These are phyloP conservation scores for Dimargaris cristalligena DNA, from an alignment of 192 early-diverging fungal genomes.

Conservation along the genomic window DNA sequence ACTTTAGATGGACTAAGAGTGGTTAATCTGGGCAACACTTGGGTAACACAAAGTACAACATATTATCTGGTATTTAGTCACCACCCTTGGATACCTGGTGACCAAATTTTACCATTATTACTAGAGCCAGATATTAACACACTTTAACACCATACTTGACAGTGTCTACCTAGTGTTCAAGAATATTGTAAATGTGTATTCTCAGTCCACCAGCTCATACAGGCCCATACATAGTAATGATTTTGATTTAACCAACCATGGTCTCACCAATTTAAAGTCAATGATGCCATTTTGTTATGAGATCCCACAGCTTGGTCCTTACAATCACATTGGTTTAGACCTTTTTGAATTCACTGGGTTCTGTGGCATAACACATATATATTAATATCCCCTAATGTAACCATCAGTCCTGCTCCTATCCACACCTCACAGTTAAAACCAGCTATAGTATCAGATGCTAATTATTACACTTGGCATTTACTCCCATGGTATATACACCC, in stretches of 20 bases:
- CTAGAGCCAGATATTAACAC: too few species aligned
- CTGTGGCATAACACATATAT: neutral
- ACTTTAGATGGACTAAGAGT: too few species aligned
- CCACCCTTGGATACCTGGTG: too few species aligned
- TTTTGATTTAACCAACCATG: neutral
- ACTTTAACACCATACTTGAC: too few species aligned
- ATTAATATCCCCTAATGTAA: neutral
- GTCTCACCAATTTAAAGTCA: neutral
- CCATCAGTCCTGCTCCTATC: neutral
- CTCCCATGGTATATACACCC: neutral
- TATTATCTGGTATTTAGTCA: too few species aligned
- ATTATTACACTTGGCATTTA: neutral
- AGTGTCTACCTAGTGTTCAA: too few species aligned
- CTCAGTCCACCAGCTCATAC: too few species aligned
- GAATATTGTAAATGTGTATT: too few species aligned
- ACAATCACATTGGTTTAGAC: neutral
- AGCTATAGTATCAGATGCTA: neutral
- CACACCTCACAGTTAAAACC: slow-evolving; percentile 1
- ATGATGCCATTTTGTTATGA: neutral
- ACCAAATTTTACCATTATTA: too few species aligned
- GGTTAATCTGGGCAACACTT: too few species aligned
- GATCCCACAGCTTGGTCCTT: neutral
- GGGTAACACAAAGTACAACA: too few species aligned
- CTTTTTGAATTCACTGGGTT: neutral
- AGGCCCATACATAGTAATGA: too few species aligned